phyloP scores from a whole-genome alignment of 1,284 basidiomycete species.

The Ganoderma sp. region DNA sequence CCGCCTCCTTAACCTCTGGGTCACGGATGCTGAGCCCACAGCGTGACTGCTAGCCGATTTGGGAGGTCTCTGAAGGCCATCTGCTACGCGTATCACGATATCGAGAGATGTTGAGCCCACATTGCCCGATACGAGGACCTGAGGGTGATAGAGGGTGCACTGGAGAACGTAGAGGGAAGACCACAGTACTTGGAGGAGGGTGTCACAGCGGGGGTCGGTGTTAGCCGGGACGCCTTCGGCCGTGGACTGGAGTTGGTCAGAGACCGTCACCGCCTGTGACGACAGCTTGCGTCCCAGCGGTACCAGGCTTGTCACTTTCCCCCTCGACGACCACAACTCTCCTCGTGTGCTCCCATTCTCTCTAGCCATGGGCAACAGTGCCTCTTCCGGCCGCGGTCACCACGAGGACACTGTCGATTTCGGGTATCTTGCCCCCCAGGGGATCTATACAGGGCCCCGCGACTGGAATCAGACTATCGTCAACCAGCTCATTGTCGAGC shows the following conservation, averaged over 20 bases:
- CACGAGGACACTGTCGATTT: constrained; percentile 82
- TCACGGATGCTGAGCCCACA: neutral
- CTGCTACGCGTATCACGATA: neutral
- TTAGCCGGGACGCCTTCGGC: constrained; percentile 6
- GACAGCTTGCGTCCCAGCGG: constrained; percentile 29
- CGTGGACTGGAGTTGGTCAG: constrained; percentile 14
- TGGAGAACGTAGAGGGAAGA: neutral
- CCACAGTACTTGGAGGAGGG: neutral
- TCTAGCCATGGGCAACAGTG: constrained; percentile 73
- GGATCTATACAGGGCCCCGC: constrained; percentile 84
- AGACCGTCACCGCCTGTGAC: constrained; percentile 30
- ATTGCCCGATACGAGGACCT: neutral
- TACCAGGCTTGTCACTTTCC: constrained; percentile 20
- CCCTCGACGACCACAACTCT: constrained; percentile 23
- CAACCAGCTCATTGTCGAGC: constrained; percentile 84
- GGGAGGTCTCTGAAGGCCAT: neutral
- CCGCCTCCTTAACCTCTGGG: neutral
- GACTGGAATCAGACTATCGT: constrained; percentile 94
- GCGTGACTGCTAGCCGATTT: neutral
- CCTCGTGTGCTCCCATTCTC: constrained; percentile 15
- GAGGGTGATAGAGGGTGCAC: neutral
- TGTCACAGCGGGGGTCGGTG: constrained; percentile 1
- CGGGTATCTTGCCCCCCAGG: constrained; percentile 86
- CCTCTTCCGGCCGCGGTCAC: constrained; percentile 71
- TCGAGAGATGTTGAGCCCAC: neutral